phyloP scores from a whole-genome alignment of 2,329 filamentous ascomycete genomes.

The Lachnellula subtilissima region DNA sequence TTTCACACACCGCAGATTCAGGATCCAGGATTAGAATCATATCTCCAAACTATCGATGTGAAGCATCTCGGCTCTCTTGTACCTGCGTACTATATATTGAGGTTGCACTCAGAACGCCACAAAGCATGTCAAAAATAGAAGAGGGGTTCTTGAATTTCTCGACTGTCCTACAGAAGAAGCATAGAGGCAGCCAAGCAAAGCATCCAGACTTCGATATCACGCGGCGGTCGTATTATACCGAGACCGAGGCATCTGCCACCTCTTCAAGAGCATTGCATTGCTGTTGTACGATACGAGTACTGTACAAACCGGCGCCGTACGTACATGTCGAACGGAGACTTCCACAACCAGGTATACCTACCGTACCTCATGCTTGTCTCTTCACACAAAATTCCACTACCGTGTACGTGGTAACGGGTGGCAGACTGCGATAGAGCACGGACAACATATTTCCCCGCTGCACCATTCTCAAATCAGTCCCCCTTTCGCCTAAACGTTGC shows the following conservation, averaged over 20 bases:
- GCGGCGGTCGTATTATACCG: background rate
- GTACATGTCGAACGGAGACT: conserved; percentile 1
- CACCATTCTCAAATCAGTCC: conserved; percentile 4
- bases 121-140: background rate
- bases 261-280: background rate
- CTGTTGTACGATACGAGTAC: background rate
- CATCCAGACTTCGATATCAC: background rate
- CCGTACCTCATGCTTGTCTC: background rate
- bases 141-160: background rate
- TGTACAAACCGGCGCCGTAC: background rate
- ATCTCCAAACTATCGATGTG: background rate
- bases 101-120: background rate
- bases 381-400: conserved; percentile 2
- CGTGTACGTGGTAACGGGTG: conserved; percentile 9
- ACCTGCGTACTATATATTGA: background rate
- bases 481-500: conserved; percentile 7
- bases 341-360: background rate
- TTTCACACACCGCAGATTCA: background rate
- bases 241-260: background rate
- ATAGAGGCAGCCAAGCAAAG: background rate
- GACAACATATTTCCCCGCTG: conserved; percentile 1
- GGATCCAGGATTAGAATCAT: background rate
- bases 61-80: background rate
- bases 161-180: background rate
- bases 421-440: background rate